Percentiles rank a stretch among this genome's conserved stretches.
phyloP scores from a whole-genome alignment of 805 yeast genomes.

The Barnettozyma salicaria region DNA sequence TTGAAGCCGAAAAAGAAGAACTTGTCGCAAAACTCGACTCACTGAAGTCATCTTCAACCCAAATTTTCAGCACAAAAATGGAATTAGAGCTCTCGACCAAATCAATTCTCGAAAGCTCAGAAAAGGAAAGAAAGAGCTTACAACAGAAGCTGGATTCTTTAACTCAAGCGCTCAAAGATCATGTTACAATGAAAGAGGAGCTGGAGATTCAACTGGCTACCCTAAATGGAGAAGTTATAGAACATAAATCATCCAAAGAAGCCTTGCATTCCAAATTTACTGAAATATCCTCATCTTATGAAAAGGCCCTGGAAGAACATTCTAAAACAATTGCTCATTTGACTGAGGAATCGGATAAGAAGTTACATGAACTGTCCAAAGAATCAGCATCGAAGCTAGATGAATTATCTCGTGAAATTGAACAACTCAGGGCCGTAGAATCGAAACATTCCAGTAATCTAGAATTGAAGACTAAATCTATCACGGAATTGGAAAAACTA shows the following conservation, averaged over 20 bases:
- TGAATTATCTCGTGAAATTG: constrained; percentile 3
- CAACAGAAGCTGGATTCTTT: too few relatives aligned
- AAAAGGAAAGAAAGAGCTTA: background rate
- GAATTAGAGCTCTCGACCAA: constrained; percentile 1
- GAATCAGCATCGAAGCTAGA: constrained; percentile 2
- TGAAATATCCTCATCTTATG: constrained; percentile 3
- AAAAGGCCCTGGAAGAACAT: constrained; percentile 5
- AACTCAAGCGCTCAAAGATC: too few relatives aligned
- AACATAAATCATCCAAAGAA: constrained; percentile 2
- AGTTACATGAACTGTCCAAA: constrained; percentile 5
- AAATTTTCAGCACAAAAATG: constrained; percentile 2
- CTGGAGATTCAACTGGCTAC: constrained; percentile 2
- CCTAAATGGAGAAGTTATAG: background rate
- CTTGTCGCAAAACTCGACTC: background rate
- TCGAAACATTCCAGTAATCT: background rate
- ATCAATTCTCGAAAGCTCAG: background rate
- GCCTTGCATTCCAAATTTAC: constrained; percentile 2
- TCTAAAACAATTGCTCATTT: constrained; percentile 1
- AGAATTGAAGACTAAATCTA: constrained; percentile 1
- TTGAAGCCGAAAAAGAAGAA: constrained; percentile 1
- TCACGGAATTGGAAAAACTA: constrained; percentile 8
- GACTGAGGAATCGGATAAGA: constrained; percentile 3
- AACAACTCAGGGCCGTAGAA: constrained; percentile 3
- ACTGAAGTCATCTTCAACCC: constrained; percentile 2
- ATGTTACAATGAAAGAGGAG: constrained; percentile 3